Evolutionary conservation across 768 basidiomycete genomes (phyloP).

Genomic region (Piloderma croceum): DNA sequence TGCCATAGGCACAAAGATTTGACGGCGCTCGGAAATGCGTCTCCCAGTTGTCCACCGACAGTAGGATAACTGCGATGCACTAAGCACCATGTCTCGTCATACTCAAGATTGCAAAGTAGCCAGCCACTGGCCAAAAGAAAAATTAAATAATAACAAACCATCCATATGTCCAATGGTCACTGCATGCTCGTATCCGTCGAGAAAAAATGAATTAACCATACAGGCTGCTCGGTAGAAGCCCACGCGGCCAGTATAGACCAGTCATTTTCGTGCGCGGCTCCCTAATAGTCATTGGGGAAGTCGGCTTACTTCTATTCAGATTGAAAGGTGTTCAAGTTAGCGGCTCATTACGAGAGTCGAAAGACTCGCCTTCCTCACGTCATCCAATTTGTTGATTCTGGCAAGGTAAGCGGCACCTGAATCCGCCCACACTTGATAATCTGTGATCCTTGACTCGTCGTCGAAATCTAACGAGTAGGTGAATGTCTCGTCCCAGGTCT

Average conservation of each 20-base stretch:
- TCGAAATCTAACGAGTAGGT: slow-evolving; percentile 58
- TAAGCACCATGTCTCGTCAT: no score
- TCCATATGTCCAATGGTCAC: no score
- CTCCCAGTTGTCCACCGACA: no score
- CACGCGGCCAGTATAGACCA: background rate
- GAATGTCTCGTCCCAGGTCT: slow-evolving; percentile 61
- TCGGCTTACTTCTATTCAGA: background rate
- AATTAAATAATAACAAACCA: no score
- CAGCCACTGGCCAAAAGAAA: no score
- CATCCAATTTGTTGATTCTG: slow-evolving; percentile 40
- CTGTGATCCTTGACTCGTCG: slow-evolving; percentile 44
- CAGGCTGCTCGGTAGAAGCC: background rate
- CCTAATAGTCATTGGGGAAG: background rate
- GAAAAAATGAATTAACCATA: background rate
- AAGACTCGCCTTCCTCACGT: slow-evolving; percentile 16
- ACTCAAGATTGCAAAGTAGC: no score
- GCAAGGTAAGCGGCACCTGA: slow-evolving; percentile 61
- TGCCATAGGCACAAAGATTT: no score
- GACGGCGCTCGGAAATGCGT: no score
- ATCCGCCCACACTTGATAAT: slow-evolving; percentile 67
- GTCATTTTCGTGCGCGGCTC: background rate
- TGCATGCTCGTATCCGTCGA: background rate
- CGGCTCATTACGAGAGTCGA: background rate
- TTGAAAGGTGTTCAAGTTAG: background rate
- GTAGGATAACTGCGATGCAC: no score